These are phyloP conservation scores for Aegilops sharonensis DNA, from an alignment of 176 grass and related monocot genomes.

Conservation along the genomic window DNA sequence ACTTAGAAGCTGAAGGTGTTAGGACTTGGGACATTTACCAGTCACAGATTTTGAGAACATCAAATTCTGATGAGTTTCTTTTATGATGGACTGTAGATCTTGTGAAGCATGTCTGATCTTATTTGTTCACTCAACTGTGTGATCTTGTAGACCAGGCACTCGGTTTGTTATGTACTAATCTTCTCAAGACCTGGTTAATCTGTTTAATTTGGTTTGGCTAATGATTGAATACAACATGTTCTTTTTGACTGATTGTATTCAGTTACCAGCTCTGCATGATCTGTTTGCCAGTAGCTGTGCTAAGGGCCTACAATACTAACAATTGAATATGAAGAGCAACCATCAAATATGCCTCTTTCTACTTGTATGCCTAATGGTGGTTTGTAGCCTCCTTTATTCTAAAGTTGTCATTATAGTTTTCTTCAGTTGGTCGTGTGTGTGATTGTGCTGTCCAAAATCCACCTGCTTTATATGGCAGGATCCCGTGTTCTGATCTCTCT, in stretches of 20 bases:
- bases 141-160: not conserved
- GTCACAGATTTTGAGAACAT: not conserved
- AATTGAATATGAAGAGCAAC: not conserved
- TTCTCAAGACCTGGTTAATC: not conserved
- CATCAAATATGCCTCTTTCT: not conserved
- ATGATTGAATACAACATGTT: not conserved
- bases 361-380: conserved; percentile 22
- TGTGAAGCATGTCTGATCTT: not conserved
- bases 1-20: not conserved
- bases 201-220: not conserved
- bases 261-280: not conserved
- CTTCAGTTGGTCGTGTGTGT: conserved; percentile 15
- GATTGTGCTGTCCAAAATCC: conserved; percentile 19
- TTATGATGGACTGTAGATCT: not conserved
- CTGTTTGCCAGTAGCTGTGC: conserved; percentile 4
- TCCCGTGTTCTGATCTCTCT: conserved; percentile 29
- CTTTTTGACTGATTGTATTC: not conserved
- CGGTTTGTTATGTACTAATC: not conserved
- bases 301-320: conserved; percentile 7
- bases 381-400: conserved; percentile 26
- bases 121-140: conserved; percentile 12
- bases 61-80: not conserved
- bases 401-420: conserved; percentile 43
- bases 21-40: not conserved
- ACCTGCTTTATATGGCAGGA: conserved; percentile 26